These are phyloP conservation scores for Stemphylium beticola DNA, from an alignment of 2,329 filamentous ascomycete genomes.

Conservation along the genomic window DNA sequence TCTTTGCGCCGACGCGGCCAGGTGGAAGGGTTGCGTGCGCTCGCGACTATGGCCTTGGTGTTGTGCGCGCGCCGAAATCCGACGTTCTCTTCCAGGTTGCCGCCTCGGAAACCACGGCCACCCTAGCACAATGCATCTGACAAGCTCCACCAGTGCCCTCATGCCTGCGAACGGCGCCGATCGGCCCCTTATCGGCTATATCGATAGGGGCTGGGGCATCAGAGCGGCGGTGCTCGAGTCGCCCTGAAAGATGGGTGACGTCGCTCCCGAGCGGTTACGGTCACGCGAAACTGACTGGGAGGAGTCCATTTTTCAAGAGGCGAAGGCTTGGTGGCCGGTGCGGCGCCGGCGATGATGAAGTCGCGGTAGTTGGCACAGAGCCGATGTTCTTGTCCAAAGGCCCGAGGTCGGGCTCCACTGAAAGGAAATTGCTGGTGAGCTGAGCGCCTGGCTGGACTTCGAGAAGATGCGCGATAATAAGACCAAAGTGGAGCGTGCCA, in stretches of 20 bases:
- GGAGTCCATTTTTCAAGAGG: not conserved
- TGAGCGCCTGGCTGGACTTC: not conserved
- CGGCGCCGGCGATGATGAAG: constrained; percentile 20
- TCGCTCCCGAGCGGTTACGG: not conserved
- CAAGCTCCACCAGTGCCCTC: too few species aligned
- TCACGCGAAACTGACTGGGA: constrained; percentile 2
- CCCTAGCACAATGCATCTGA: constrained; percentile 4
- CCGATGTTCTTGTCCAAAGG: constrained; percentile 7
- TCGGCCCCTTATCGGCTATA: not conserved
- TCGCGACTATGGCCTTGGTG: too few species aligned
- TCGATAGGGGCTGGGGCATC: not conserved
- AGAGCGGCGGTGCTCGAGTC: constrained; percentile 10
- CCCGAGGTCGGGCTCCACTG: constrained; percentile 16
- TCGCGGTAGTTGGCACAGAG: constrained; percentile 13
- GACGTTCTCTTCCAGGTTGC: constrained; percentile 8
- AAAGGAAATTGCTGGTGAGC: constrained; percentile 4
- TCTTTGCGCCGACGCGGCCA: constrained; percentile 1
- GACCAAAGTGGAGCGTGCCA: not conserved
- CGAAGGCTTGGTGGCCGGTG: constrained; percentile 20
- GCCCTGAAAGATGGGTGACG: not conserved
- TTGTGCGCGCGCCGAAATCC: too few species aligned
- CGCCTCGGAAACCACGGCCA: constrained; percentile 5
- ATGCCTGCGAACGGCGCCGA: constrained; percentile 3
- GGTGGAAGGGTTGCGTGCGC: too few species aligned
- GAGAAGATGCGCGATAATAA: not conserved